A percentile compares a stretch with the other conserved stretches of the same genome.
Evolutionary conservation across 2,329 filamentous ascomycete genomes (phyloP).

Genomic region (Calonectria montana): DNA sequence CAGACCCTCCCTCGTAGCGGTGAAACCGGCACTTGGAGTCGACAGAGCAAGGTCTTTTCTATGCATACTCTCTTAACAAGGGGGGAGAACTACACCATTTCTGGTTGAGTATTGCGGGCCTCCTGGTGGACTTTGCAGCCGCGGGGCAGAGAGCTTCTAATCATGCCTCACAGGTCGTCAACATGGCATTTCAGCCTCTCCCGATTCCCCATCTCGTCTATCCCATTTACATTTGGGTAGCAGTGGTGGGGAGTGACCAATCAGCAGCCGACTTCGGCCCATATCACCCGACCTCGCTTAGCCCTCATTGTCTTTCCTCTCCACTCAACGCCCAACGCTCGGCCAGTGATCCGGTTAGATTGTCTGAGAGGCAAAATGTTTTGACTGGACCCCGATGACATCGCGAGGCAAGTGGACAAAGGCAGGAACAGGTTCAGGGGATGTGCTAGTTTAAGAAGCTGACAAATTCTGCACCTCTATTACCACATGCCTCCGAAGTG

Average conservation of each 20-base stretch:
- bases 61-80: not conserved
- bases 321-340: not conserved
- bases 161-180: not conserved
- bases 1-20: not conserved
- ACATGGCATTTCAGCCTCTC: not conserved
- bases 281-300: not conserved
- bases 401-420: not conserved
- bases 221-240: not conserved
- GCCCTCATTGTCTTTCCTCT: not conserved
- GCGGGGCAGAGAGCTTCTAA: not conserved
- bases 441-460: not conserved
- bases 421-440: not conserved
- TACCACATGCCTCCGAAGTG: not conserved
- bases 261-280: not conserved
- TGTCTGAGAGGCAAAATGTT: not conserved
- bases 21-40: not conserved
- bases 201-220: not conserved
- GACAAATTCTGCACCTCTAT: not conserved
- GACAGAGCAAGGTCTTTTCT: not conserved
- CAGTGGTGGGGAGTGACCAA: not conserved
- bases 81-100: not conserved
- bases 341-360: not conserved
- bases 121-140: not conserved
- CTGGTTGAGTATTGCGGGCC: not conserved
- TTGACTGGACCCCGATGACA: not conserved